phyloP scores from a whole-genome alignment of 345 rosid genomes.

The Hypericum perforatum region DNA sequence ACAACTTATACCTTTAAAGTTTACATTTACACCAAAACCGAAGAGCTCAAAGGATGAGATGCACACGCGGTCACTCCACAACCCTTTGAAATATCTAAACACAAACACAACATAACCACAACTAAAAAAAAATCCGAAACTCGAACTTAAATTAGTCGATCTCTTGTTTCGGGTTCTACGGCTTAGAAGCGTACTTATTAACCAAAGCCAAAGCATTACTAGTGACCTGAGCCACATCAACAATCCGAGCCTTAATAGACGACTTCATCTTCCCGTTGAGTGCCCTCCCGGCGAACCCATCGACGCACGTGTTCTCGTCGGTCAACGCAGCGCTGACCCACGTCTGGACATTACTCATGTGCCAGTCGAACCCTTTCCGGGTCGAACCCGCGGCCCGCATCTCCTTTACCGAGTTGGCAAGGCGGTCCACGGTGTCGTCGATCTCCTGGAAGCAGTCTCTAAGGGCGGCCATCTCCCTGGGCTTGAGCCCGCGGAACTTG shows the following conservation, averaged over 20 bases:
- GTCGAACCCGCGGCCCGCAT: slow-evolving; percentile 7
- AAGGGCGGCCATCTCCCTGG: slow-evolving; percentile 25
- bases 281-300: slow-evolving; percentile 4
- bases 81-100: too few relatives aligned
- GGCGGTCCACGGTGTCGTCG: slow-evolving; percentile 14
- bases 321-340: slow-evolving; percentile 9
- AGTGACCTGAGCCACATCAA: slow-evolving; percentile 19
- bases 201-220: slow-evolving; percentile 28
- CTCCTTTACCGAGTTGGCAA: slow-evolving; percentile 17
- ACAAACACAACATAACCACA: too few relatives aligned
- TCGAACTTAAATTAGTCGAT: neutral
- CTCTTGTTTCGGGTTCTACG: neutral
- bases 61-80: too few relatives aligned
- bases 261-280: neutral
- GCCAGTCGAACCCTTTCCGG: neutral
- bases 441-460: slow-evolving; percentile 27
- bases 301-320: slow-evolving; percentile 1
- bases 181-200: slow-evolving; percentile 18
- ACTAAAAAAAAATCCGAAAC: too few relatives aligned
- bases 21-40: too few relatives aligned
- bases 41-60: too few relatives aligned
- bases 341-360: slow-evolving; percentile 4
- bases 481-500: slow-evolving; percentile 8
- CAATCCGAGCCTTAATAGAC: neutral
- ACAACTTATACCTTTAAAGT: too few relatives aligned